These are phyloP conservation scores for Prillingera fragicola DNA, from an alignment of 1,284 basidiomycete genomes.

Conservation along the genomic window DNA sequence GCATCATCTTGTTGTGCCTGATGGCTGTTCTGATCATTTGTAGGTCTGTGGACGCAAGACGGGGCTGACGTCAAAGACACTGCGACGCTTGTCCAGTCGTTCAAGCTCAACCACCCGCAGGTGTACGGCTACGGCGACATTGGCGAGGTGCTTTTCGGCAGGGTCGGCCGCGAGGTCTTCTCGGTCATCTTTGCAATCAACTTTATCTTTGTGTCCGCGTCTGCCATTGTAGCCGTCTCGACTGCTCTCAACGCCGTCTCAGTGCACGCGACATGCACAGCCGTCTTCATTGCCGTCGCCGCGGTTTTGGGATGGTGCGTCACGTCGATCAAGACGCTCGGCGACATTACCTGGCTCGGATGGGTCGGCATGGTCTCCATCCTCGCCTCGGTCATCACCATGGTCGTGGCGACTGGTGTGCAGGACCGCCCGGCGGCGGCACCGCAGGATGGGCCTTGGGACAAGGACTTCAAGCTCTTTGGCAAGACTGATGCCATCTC, in stretches of 20 bases:
- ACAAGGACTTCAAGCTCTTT: background rate
- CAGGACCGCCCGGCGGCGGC: slow-evolving; percentile 36
- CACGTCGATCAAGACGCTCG: slow-evolving; percentile 27
- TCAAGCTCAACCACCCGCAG: slow-evolving; percentile 26
- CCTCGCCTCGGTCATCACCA: slow-evolving; percentile 26
- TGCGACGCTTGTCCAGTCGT: slow-evolving; percentile 16
- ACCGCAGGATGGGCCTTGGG: slow-evolving; percentile 24
- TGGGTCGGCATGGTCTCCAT: slow-evolving; percentile 31
- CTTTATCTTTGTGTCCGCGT: slow-evolving; percentile 14
- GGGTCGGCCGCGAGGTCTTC: slow-evolving; percentile 22
- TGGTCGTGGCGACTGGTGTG: slow-evolving; percentile 35
- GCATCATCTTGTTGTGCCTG: slow-evolving; percentile 52
- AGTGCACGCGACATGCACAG: slow-evolving; percentile 28
- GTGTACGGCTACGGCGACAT: slow-evolving; percentile 10
- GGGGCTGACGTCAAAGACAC: slow-evolving; percentile 12
- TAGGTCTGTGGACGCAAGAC: slow-evolving; percentile 9
- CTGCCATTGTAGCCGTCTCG: slow-evolving; percentile 19
- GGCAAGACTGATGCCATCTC: background rate
- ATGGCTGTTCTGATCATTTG: slow-evolving; percentile 40
- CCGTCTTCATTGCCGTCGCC: slow-evolving; percentile 25
- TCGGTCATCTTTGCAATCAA: slow-evolving; percentile 24
- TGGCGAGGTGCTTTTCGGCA: background rate
- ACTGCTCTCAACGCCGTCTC: slow-evolving; percentile 30
- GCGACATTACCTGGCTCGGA: slow-evolving; percentile 28
- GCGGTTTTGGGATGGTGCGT: slow-evolving; percentile 24